Evolutionary conservation across 108 stramenopile genomes (phyloP), one percentile per base, ranked within the genome.

Genomic region (Cyclotella kingstonii): DNA sequence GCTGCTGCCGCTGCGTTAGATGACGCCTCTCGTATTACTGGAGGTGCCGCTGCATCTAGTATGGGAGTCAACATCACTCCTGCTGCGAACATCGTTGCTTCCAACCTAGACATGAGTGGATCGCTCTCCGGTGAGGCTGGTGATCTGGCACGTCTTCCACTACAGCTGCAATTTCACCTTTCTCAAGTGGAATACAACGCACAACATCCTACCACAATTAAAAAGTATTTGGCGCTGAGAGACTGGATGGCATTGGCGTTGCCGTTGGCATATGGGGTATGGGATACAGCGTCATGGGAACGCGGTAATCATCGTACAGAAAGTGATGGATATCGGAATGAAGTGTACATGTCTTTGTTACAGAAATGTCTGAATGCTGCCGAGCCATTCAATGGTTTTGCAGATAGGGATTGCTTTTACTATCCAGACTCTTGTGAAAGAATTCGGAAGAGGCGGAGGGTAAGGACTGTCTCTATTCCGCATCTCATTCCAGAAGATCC

Each of bases 121-220:
- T 67, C 68, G 14, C 25, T 73, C 11, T 40, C 68, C 41, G 80
- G 72, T 12, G 79, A 82, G 40, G 83, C 76, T 22, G 75, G 63
- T 8, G 84, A 88, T 50, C 44, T 90, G 34, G 66, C 76, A 5
- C 79, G 84, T 9, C 47, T 93, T 5, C 91, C 91, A 0, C 17
- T 93, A 26, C 81, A 85, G 40, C 22, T 87, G 25, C 91, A 81
- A 60, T 89, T 89, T 45, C 63, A 76, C 18, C 58, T 87, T 3
- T 79, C 81, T 27, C 91, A 93, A 66, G 84, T 83, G 55, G 85
- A 87, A 28, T 87, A 93, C 77, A 82, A 93, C 45, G 63, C 76
- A 7, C 45, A 43, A 11, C 56, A 93, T 67, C 57, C 81, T n/a
- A 38, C 59, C 7, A 68, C 70, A 2, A 84, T 85, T 41, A 68